Conservation (phyloP, 768 basidiomycete genomes). For the Termitomyces sp. region DNA sequence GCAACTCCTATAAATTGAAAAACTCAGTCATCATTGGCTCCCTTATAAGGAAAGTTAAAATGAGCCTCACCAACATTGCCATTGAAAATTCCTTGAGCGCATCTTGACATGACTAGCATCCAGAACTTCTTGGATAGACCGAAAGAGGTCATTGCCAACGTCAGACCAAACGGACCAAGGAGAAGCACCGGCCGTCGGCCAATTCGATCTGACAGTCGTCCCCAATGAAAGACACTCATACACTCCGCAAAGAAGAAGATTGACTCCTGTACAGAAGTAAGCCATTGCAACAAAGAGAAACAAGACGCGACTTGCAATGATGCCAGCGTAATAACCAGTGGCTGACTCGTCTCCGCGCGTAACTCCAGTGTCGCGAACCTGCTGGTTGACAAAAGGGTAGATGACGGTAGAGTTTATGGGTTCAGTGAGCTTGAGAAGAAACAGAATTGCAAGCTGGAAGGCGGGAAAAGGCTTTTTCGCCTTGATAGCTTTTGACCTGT, state of each 20-base stretch:
- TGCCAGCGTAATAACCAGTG: slow-evolving; percentile 45
- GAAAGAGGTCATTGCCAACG: slow-evolving; percentile 29
- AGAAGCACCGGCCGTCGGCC: slow-evolving; percentile 34
- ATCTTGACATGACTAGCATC: slow-evolving; percentile 26
- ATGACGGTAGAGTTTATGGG: slow-evolving; percentile 31
- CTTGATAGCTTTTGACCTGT: neutral
- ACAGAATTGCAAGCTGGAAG: slow-evolving; percentile 31
- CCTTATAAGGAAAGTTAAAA: neutral
- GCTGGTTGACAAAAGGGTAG: slow-evolving; percentile 43
- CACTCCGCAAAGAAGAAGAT: slow-evolving; percentile 34
- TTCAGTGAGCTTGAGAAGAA: slow-evolving; percentile 31
- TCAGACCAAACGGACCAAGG: slow-evolving; percentile 30
- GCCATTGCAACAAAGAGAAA: neutral
- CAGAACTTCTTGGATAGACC: slow-evolving; percentile 30
- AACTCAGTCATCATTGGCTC: neutral
- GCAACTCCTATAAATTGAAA: slow-evolving; percentile 10
- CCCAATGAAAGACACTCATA: slow-evolving; percentile 31
- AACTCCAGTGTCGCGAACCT: slow-evolving; percentile 39
- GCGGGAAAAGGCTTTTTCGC: slow-evolving; percentile 12
- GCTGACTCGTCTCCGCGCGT: slow-evolving; percentile 37
- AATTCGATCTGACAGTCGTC: slow-evolving; percentile 34
- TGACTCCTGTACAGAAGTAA: slow-evolving; percentile 28
- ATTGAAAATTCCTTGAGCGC: slow-evolving; percentile 26
- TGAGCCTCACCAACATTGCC: slow-evolving; percentile 25
- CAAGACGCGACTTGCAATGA: slow-evolving; percentile 31